These are phyloP conservation scores for Elasticomyces elasticus DNA, from an alignment of 495 filamentous ascomycete species.

Conservation along the genomic window DNA sequence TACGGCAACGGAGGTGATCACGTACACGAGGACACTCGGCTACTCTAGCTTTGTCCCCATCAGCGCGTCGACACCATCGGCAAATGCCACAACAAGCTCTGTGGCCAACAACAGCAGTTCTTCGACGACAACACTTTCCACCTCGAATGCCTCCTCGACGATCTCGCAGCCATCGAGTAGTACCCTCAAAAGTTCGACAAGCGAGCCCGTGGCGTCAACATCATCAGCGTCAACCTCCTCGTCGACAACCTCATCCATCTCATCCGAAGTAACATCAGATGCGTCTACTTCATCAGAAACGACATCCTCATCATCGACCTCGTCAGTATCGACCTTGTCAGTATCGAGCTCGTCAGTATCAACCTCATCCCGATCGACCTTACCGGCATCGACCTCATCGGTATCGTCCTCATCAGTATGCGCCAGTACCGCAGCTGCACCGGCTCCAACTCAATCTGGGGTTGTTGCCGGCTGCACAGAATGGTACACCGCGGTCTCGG, in stretches of 20 bases:
- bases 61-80: neutral
- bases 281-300: neutral
- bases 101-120: neutral
- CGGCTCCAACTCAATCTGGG: conserved; percentile 3
- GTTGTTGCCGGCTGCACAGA: conserved; percentile 8
- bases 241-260: neutral
- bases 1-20: neutral
- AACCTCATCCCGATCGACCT: neutral
- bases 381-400: neutral
- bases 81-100: neutral
- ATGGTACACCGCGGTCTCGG: conserved; percentile 7
- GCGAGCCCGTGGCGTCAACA: no score
- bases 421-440: conserved; percentile 1
- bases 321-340: neutral
- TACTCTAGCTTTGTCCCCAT: neutral
- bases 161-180: no score
- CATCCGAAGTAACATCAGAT: neutral
- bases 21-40: neutral
- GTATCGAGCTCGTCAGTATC: no score
- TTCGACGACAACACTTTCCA: neutral
- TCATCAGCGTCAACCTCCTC: neutral
- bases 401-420: neutral
- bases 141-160: neutral
- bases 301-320: neutral
- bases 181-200: neutral